Percentiles rank a stretch among this genome's conserved stretches.
Conservation (phyloP, 2,329 filamentous ascomycete species). For the Trichoderma sp. region DNA sequence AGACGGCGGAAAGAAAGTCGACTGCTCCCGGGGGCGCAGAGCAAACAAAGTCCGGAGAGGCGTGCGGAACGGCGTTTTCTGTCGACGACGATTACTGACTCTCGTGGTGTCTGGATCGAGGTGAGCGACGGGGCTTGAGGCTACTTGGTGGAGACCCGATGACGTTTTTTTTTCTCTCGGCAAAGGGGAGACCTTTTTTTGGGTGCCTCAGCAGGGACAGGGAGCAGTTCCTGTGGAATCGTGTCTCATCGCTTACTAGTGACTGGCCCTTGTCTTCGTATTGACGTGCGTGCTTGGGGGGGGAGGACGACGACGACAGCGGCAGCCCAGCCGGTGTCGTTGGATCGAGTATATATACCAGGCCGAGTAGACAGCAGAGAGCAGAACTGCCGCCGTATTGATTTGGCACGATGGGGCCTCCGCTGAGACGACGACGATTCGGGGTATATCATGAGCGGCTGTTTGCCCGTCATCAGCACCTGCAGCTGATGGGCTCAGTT, state of each 20-base stretch:
- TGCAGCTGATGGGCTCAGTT: conserved; percentile 10
- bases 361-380: not conserved
- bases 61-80: not conserved
- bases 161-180: conserved; percentile 23
- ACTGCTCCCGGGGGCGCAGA: not conserved
- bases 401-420: not conserved
- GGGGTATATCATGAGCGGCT: not conserved
- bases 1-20: conserved; percentile 2
- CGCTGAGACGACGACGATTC: not conserved
- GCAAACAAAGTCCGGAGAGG: not conserved
- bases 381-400: not conserved
- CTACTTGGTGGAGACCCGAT: conserved; percentile 21
- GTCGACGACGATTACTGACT: conserved; percentile 1
- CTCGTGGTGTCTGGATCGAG: conserved; percentile 1
- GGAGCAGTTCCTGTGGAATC: not conserved
- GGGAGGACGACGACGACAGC: not conserved
- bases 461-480: conserved; percentile 5
- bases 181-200: conserved; percentile 11
- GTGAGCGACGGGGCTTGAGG: conserved; percentile 12
- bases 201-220: conserved; percentile 10
- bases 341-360: not conserved
- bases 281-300: not conserved
- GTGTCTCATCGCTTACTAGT: conserved; percentile 9
- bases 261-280: conserved; percentile 13
- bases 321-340: not conserved